Evolutionary conservation across 73 alveolate species (phyloP), one percentile per base, ranked within the genome.

Genomic region (Symbiodinium pilosum): DNA sequence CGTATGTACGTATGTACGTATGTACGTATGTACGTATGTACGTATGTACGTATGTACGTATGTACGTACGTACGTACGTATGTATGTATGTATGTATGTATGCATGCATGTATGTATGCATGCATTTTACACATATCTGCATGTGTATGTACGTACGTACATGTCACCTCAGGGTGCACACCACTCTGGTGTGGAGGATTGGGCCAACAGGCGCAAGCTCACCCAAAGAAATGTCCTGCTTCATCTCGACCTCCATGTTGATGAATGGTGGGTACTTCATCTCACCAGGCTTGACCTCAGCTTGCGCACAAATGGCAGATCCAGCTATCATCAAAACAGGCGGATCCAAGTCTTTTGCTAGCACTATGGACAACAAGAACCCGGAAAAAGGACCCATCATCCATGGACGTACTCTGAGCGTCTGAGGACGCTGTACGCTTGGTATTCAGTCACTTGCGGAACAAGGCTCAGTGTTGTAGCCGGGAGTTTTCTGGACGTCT

Each of bases 231-330:
- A n/a, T n/a, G 38, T 64, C 77, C 77, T 64, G 77, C 36, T 64
- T 64, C 77, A 18, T 64, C 36, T 64, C 41, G 39, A 54, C 97
- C 42, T 91, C 97, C 97, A 91, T 91, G 88, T 34, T n/a, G 77
- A 91, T 91, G 88, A 91, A 91, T 18, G 97, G 97, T 12, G 97
- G 97, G 36, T 38, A 47, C 97, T 86, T 91, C 41, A 34, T 85
- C 42, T 34, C 28, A 5, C n/a, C 47, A 38, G 52, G 16, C 52
- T 44, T 20, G 47, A 30, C 93, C 94, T 43, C 47, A 69, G 36
- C 36, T 28, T 69, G 32, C 26, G 41, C 39, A 69, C 11, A 5
- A 32, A 24, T n/a, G 36, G 32, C 12, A 26, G 41, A 0, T 20
- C 30, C 84, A 69, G 3, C 8, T 9, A n/a, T 24, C 83, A n/a